Conservation (phyloP, 2,329 filamentous ascomycete genomes). For the Hymenoscyphus occultus region DNA sequence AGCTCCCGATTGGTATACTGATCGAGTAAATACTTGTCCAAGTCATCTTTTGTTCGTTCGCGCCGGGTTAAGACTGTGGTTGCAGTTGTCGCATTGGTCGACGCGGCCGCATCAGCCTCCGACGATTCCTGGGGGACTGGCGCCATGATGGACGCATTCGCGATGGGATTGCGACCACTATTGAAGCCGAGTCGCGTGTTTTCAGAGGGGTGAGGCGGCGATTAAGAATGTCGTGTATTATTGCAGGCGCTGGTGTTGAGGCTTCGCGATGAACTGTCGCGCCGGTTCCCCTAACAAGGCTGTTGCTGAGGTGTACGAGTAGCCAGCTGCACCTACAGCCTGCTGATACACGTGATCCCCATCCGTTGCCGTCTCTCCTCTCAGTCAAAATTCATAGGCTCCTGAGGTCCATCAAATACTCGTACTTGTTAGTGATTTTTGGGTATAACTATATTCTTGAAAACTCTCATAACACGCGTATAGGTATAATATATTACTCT, state of each 20-base stretch:
- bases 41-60: constrained; percentile 30
- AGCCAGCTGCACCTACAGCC: no score
- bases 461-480: no score
- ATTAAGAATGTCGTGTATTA: neutral
- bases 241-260: neutral
- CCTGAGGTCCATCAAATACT: no score
- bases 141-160: constrained; percentile 37
- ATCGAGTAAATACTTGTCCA: constrained; percentile 53
- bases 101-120: constrained; percentile 20
- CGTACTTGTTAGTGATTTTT: no score
- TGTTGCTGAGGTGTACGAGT: neutral
- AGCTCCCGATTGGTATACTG: constrained; percentile 65
- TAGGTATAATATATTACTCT: no score
- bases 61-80: constrained; percentile 30
- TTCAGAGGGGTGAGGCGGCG: neutral
- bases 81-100: constrained; percentile 22
- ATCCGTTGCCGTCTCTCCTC: neutral
- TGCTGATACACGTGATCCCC: neutral
- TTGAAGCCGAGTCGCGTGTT: neutral
- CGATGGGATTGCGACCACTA: constrained; percentile 16
- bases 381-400: neutral
- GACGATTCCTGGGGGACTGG: constrained; percentile 24
- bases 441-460: no score
- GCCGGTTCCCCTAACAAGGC: neutral
- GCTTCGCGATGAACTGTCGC: neutral